Evolutionary conservation across 805 yeast genomes (phyloP).

Genomic region (Barnettozyma salicaria): DNA sequence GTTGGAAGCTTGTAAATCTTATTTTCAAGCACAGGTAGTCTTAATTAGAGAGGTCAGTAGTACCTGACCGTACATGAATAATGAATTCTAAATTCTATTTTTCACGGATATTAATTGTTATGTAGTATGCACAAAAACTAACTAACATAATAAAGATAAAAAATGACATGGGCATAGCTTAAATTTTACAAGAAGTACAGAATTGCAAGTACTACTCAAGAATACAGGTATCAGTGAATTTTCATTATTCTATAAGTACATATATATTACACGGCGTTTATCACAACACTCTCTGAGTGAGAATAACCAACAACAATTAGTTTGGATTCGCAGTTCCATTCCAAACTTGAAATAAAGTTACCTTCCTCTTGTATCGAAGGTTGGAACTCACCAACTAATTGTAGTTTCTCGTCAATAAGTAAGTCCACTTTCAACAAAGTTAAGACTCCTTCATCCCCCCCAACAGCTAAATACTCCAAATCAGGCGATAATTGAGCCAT

Average conservation of each 20-base stretch:
- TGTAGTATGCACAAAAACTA: too few species aligned
- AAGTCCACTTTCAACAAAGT: conserved; percentile 42
- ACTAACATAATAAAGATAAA: neutral
- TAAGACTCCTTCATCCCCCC: conserved; percentile 58
- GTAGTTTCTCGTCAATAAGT: conserved; percentile 13
- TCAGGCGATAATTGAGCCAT: conserved; percentile 48
- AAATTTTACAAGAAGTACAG: too few species aligned
- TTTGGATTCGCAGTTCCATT: conserved; percentile 7
- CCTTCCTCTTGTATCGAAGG: conserved; percentile 10
- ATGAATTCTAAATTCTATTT: too few species aligned
- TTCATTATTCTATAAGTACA: too few species aligned
- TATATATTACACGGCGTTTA: too few species aligned
- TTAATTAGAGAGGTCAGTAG: too few species aligned
- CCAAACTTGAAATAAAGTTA: conserved; percentile 5
- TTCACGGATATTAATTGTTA: too few species aligned
- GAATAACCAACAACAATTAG: conserved; percentile 2
- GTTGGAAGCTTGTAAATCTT: neutral
- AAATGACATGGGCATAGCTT: neutral
- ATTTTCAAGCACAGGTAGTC: too few species aligned
- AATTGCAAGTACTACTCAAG: too few species aligned
- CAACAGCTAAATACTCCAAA: conserved; percentile 47
- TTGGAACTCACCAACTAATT: conserved; percentile 22
- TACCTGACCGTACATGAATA: too few species aligned
- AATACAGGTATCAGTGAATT: too few species aligned
- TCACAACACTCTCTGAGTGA: conserved; percentile 3